A percentile compares a stretch with the other conserved stretches of the same genome.
phyloP scores from a whole-genome alignment of 805 yeast species.

The Sugiyamaella qingdaonensis region DNA sequence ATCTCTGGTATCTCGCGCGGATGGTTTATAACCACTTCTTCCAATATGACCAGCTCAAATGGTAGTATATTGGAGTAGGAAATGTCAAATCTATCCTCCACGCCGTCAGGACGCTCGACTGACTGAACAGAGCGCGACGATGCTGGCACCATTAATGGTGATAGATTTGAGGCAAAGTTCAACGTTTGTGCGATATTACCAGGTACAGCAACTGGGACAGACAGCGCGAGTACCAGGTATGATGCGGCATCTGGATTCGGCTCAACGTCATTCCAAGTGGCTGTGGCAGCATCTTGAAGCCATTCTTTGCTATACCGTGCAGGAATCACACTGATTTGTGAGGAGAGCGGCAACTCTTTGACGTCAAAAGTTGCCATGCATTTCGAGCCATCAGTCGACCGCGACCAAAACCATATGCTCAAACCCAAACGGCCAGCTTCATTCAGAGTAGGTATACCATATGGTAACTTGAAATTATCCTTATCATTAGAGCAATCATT shows the following conservation, averaged over 20 bases:
- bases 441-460: constrained; percentile 32
- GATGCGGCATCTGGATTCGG: constrained; percentile 26
- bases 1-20: constrained; percentile 28
- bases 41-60: constrained; percentile 21
- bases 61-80: constrained; percentile 28
- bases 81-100: constrained; percentile 20
- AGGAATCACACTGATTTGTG: neutral
- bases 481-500: neutral
- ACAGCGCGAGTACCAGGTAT: constrained; percentile 31
- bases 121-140: constrained; percentile 7
- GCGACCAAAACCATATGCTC: constrained; percentile 31
- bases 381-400: neutral
- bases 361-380: constrained; percentile 3
- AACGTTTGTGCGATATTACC: constrained; percentile 14
- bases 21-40: constrained; percentile 28
- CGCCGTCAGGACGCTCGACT: constrained; percentile 6
- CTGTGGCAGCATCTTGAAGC: constrained; percentile 15
- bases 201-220: constrained; percentile 33
- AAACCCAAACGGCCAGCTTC: constrained; percentile 31
- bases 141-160: neutral
- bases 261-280: constrained; percentile 16
- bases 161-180: constrained; percentile 14
- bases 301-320: constrained; percentile 22
- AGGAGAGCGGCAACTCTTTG: neutral
- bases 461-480: constrained; percentile 7